Percentiles rank a stretch among this genome's conserved stretches.
phyloP scores from a whole-genome alignment of 139 green algal species.

The Volvox reticuliferus region DNA sequence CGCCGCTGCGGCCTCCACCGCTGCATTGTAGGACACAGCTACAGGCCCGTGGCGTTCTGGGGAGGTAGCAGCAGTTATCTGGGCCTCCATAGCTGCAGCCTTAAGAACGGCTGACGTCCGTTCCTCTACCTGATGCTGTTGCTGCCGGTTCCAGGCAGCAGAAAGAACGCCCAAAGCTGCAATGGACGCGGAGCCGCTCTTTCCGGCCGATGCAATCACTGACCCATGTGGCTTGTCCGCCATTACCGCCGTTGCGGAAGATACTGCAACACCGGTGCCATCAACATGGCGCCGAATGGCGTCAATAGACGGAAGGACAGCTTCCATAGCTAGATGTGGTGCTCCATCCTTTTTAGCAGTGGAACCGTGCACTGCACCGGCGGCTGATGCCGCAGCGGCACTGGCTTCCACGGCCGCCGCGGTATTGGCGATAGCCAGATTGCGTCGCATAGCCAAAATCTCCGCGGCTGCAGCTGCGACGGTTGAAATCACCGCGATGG shows the following conservation, averaged over 20 bases:
- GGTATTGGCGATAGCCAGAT: neutral
- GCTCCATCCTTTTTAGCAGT: neutral
- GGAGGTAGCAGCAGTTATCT: neutral
- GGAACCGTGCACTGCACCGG: too few relatives aligned
- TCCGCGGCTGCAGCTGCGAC: slow-evolving; percentile 52
- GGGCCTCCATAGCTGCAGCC: neutral
- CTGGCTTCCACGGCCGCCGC: neutral
- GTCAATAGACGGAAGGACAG: neutral
- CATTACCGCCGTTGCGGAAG: neutral
- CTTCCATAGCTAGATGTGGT: too few relatives aligned
- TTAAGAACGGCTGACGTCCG: neutral
- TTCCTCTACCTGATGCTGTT: neutral
- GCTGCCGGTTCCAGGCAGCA: too few relatives aligned
- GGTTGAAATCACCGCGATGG: slow-evolving; percentile 61
- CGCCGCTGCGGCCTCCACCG: neutral
- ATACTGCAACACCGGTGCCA: too few relatives aligned
- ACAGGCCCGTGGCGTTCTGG: too few relatives aligned
- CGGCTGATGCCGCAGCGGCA: neutral
- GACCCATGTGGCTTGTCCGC: neutral
- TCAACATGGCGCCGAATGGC: neutral
- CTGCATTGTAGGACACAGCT: neutral
- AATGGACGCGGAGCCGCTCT: neutral
- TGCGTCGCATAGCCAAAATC: slow-evolving; percentile 39
- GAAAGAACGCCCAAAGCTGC: neutral
- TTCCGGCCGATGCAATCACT: neutral